Evolutionary conservation across 23 red algal species (phyloP).

Genomic region (Agarophyton chilense): DNA sequence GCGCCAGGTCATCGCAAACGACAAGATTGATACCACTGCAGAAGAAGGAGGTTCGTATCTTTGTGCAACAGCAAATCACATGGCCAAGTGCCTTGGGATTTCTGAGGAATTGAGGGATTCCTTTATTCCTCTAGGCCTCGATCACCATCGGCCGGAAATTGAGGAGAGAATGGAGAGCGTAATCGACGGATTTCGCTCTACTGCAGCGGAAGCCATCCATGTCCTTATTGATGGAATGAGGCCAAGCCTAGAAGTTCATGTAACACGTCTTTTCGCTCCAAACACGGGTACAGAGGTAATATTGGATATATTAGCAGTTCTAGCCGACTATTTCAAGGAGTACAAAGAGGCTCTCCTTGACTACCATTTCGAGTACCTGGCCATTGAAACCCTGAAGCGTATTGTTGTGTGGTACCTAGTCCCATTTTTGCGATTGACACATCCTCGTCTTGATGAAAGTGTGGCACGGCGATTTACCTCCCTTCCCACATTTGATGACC

Average conservation of each 20-base stretch:
- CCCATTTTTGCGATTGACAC: slow-evolving; percentile 42
- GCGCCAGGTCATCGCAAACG: slow-evolving; percentile 32
- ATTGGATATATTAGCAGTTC: slow-evolving; percentile 51
- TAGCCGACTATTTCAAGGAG: slow-evolving; percentile 47
- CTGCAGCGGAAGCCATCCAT: slow-evolving; percentile 25
- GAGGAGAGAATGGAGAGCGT: slow-evolving; percentile 67
- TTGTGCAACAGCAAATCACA: slow-evolving; percentile 67
- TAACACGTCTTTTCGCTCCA: slow-evolving; percentile 47
- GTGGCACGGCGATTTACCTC: slow-evolving; percentile 57
- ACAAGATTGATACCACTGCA: slow-evolving; percentile 17
- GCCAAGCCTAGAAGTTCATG: slow-evolving; percentile 18
- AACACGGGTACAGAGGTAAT: slow-evolving; percentile 72
- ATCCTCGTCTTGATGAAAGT: slow-evolving; percentile 42
- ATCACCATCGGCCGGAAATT: slow-evolving; percentile 44
- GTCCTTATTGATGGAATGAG: slow-evolving; percentile 44
- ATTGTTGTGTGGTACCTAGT: slow-evolving; percentile 62
- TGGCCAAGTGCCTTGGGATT: slow-evolving; percentile 68
- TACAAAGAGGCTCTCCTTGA: slow-evolving; percentile 46
- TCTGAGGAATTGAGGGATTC: slow-evolving; percentile 67
- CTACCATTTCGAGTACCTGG: slow-evolving; percentile 72
- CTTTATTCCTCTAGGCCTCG: slow-evolving; percentile 44
- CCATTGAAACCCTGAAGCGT: slow-evolving; percentile 61
- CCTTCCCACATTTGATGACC: slow-evolving; percentile 56
- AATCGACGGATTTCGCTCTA: slow-evolving; percentile 62
- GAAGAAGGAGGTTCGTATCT: slow-evolving; percentile 37